Evolutionary conservation across 805 yeast species (phyloP).

Genomic region (Tetrapisispora arboricola): DNA sequence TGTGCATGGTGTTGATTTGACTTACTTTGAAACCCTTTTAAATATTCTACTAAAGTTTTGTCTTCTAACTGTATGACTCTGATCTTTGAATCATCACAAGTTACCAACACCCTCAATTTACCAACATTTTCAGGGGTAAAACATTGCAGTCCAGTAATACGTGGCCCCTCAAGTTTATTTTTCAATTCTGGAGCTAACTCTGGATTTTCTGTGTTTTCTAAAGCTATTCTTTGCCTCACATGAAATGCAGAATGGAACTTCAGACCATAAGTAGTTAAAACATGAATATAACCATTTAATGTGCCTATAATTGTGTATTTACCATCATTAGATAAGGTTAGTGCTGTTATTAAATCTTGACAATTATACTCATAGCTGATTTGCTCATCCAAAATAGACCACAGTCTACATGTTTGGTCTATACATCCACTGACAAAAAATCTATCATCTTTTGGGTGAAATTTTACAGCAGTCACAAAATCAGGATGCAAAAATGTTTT

Average conservation of each 20-base stretch:
- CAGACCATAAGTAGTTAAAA: conserved; percentile 56
- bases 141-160: conserved; percentile 67
- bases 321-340: conserved; percentile 54
- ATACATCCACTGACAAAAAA: conserved; percentile 76
- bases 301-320: conserved; percentile 60
- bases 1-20: conserved; percentile 63
- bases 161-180: conserved; percentile 33
- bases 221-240: conserved; percentile 35
- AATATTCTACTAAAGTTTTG: conserved; percentile 49
- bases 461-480: conserved; percentile 68
- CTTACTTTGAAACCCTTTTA: conserved; percentile 66
- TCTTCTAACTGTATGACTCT: conserved; percentile 50
- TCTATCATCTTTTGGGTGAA: conserved; percentile 80
- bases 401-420: conserved; percentile 64
- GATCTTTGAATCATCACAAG: conserved; percentile 76
- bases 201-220: conserved; percentile 16
- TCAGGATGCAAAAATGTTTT: conserved; percentile 64
- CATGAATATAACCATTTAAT: conserved; percentile 57
- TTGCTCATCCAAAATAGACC: conserved; percentile 72
- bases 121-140: conserved; percentile 18
- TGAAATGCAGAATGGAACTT: conserved; percentile 37
- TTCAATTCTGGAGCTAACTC: conserved; percentile 2
- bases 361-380: conserved; percentile 53
- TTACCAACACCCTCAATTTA: conserved; percentile 41
- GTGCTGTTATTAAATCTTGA: conserved; percentile 61